phyloP scores from a whole-genome alignment of 495 filamentous ascomycete species.

The Trichoderma gamsii region DNA sequence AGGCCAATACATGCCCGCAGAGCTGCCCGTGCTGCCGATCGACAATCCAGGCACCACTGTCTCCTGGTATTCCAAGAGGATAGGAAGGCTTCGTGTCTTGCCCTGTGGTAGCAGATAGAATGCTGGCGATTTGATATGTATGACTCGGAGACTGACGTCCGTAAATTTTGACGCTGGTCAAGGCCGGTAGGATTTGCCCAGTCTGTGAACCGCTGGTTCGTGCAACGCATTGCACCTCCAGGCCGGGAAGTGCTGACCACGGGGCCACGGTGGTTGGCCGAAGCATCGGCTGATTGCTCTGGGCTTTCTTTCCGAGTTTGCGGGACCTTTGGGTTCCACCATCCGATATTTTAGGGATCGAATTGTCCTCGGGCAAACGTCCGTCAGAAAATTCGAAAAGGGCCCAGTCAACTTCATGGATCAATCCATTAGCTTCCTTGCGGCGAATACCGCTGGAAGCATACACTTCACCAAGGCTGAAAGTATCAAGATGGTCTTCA shows the following conservation, averaged over 20 bases:
- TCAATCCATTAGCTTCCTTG: slow-evolving; percentile 54
- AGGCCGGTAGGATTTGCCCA: slow-evolving; percentile 65
- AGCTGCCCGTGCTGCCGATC: slow-evolving; percentile 73
- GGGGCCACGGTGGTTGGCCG: slow-evolving; percentile 39
- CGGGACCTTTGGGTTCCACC: slow-evolving; percentile 25
- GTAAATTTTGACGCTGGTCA: slow-evolving; percentile 76
- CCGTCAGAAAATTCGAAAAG: slow-evolving; percentile 72
- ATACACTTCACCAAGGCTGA: slow-evolving; percentile 73
- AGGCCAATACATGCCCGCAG: slow-evolving; percentile 85
- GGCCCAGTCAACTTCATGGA: slow-evolving; percentile 96
- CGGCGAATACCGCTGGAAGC: slow-evolving; percentile 84
- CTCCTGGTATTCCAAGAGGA: slow-evolving; percentile 66
- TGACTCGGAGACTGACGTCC: slow-evolving; percentile 73
- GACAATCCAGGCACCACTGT: slow-evolving; percentile 90
- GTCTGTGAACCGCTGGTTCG: slow-evolving; percentile 79
- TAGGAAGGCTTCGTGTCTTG: slow-evolving; percentile 18
- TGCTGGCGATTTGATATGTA: slow-evolving; percentile 72
- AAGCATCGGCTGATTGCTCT: background rate
- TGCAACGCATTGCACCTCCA: slow-evolving; percentile 83
- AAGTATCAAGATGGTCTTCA: slow-evolving; percentile 65
- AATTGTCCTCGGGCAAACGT: slow-evolving; percentile 64
- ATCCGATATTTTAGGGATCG: slow-evolving; percentile 46
- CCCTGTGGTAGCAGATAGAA: slow-evolving; percentile 22
- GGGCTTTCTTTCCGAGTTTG: background rate
- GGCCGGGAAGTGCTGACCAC: slow-evolving; percentile 51